Percentiles rank a stretch among this genome's conserved stretches.
Evolutionary conservation across 108 stramenopile species (phyloP).

Genomic region (Cyclotella cryptica): DNA sequence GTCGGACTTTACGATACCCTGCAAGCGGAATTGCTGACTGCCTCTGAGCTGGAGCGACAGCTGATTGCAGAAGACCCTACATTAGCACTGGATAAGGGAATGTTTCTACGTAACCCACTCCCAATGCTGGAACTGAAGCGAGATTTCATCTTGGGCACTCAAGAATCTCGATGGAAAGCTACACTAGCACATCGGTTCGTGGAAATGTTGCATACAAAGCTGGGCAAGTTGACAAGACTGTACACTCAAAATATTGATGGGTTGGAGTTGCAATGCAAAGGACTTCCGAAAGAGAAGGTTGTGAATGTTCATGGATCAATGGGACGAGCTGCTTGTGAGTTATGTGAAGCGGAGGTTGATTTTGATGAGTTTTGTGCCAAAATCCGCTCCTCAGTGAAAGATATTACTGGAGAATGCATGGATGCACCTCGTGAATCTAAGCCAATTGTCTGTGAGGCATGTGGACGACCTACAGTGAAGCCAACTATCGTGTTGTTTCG

Average conservation of each 20-base stretch:
- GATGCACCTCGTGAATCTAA: constrained; percentile 71
- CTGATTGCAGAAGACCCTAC: constrained; percentile 65
- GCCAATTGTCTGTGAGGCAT: constrained; percentile 70
- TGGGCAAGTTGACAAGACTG: constrained; percentile 55
- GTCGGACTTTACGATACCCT: constrained; percentile 70
- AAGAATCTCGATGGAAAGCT: constrained; percentile 71
- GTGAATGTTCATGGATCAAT: constrained; percentile 90
- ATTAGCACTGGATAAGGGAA: constrained; percentile 66
- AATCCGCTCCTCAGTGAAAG: constrained; percentile 73
- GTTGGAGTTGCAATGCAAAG: constrained; percentile 66
- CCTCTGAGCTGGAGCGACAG: constrained; percentile 47
- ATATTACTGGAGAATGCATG: constrained; percentile 69
- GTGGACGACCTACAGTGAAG: constrained; percentile 71
- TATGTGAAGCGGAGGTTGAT: constrained; percentile 62
- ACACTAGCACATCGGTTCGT: constrained; percentile 90
- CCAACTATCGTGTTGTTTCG: constrained; percentile 89
- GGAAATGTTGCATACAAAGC: constrained; percentile 73
- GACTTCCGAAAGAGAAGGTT: constrained; percentile 69
- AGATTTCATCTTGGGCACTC: constrained; percentile 83
- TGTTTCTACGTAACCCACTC: constrained; percentile 84
- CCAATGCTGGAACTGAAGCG: constrained; percentile 88
- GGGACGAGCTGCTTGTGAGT: constrained; percentile 82
- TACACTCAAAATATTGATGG: constrained; percentile 82
- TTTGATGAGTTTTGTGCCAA: constrained; percentile 65
- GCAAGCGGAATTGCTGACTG: constrained; percentile 63